A percentile compares a stretch with the other conserved stretches of the same genome.
These are phyloP conservation scores for Sanghuangporus weigelae DNA, from an alignment of 1,284 basidiomycete genomes.

Conservation along the genomic window DNA sequence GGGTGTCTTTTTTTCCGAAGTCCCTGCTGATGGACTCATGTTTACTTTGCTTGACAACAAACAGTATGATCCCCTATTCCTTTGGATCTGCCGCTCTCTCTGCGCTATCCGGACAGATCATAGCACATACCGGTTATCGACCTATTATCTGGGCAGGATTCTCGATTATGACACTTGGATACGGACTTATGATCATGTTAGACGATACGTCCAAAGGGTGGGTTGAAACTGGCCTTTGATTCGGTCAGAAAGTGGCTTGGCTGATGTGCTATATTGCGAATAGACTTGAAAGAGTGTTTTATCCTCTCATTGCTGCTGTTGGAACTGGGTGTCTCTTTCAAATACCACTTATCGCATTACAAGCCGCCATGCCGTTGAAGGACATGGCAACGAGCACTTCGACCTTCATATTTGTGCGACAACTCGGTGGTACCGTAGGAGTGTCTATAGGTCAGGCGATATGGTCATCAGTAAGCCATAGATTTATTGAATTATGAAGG, in stretches of 20 bases:
- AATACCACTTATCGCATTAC: constrained; percentile 62
- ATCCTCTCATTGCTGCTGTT: constrained; percentile 52
- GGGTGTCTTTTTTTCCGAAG: constrained; percentile 20
- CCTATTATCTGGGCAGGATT: constrained; percentile 56
- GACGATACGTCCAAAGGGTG: constrained; percentile 31
- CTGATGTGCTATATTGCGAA: background rate
- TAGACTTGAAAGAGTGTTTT: constrained; percentile 57
- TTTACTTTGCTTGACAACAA: background rate
- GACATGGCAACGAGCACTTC: constrained; percentile 77
- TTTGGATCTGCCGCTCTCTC: constrained; percentile 57
- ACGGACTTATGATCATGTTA: constrained; percentile 59
- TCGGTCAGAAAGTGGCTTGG: constrained; percentile 40
- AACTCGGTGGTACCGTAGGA: constrained; percentile 75
- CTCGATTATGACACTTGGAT: constrained; percentile 51
- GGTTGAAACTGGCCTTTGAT: constrained; percentile 34
- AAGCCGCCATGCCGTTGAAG: constrained; percentile 77
- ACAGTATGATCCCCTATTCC: constrained; percentile 72
- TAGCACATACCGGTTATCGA: constrained; percentile 61
- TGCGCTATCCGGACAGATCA: constrained; percentile 51
- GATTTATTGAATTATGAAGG: too few relatives aligned
- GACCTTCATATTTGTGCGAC: constrained; percentile 66
- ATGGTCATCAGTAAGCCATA: constrained; percentile 48
- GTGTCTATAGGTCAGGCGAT: constrained; percentile 70
- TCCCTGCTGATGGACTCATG: background rate
- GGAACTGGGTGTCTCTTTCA: constrained; percentile 66